Conservation (phyloP, 2,329 filamentous ascomycete species). For the Sclerotiophoma versabilis region DNA sequence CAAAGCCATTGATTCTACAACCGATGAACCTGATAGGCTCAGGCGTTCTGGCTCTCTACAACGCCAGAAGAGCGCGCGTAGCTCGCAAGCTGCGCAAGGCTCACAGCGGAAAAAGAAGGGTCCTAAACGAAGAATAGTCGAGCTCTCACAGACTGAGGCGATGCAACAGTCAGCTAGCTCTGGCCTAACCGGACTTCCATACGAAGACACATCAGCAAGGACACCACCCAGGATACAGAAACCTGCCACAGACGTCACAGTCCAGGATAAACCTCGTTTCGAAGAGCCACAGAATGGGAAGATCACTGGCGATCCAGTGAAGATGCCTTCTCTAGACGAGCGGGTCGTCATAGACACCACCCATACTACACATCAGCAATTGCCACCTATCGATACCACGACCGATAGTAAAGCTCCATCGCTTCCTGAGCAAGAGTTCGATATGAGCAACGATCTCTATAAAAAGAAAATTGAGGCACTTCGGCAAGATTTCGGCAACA, state of each 20-base stretch:
- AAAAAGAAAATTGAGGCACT: slow-evolving; percentile 86
- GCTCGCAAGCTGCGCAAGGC: slow-evolving; percentile 42
- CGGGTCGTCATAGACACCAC: slow-evolving; percentile 27
- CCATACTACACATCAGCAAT: slow-evolving; percentile 35
- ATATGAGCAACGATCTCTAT: slow-evolving; percentile 77
- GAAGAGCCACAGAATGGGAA: slow-evolving; percentile 35
- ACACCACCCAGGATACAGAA: slow-evolving; percentile 29
- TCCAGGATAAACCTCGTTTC: slow-evolving; percentile 34
- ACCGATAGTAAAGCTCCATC: slow-evolving; percentile 27
- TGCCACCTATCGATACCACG: slow-evolving; percentile 44
- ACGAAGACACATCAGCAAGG: slow-evolving; percentile 28
- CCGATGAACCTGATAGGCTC: slow-evolving; percentile 25
- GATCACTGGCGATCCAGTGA: slow-evolving; percentile 40
- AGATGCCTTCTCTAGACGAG: slow-evolving; percentile 33
- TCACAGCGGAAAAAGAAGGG: slow-evolving; percentile 66
- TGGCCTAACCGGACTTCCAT: slow-evolving; percentile 40
- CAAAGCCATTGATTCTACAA: slow-evolving; percentile 33
- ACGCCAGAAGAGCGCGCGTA: slow-evolving; percentile 46
- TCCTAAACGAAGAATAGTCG: slow-evolving; percentile 64
- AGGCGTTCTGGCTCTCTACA: slow-evolving; percentile 40
- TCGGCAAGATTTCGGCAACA: slow-evolving; percentile 82
- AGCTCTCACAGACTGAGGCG: slow-evolving; percentile 60
- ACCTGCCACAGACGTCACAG: slow-evolving; percentile 15
- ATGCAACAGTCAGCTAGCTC: slow-evolving; percentile 36
- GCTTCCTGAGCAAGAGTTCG: slow-evolving; percentile 60